Evolutionary conservation across 140 eudicot genomes (phyloP).

Genomic region (Flaveria floridana): DNA sequence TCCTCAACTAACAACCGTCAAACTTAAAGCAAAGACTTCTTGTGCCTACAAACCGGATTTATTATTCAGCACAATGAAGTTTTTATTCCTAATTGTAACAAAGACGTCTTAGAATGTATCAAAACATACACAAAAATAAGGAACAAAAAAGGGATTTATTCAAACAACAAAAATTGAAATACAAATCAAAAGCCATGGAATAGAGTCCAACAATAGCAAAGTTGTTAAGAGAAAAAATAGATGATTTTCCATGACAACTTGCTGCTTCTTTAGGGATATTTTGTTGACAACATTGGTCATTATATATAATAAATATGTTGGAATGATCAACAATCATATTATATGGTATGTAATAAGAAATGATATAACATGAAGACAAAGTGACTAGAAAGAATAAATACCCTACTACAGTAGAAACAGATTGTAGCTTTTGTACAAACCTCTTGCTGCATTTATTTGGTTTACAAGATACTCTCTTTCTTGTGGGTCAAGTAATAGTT

Average conservation of each 20-base stretch:
- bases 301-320: neutral
- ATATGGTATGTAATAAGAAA: neutral
- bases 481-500: conserved; percentile 77
- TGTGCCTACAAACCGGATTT: neutral
- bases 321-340: neutral
- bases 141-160: no score
- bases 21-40: neutral
- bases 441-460: conserved; percentile 90
- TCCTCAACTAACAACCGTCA: neutral
- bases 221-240: neutral
- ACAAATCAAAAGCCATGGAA: neutral
- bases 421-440: conserved; percentile 41
- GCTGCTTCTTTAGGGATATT: neutral
- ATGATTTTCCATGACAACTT: neutral
- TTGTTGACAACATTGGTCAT: neutral
- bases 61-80: conserved; percentile 2
- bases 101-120: neutral
- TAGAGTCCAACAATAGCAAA: conserved; percentile 2
- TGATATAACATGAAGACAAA: conserved; percentile 6
- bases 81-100: conserved; percentile 12
- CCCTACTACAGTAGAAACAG: conserved; percentile 15
- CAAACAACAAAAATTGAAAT: neutral
- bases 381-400: conserved; percentile 10
- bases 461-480: conserved; percentile 86
- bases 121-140: neutral